Percentiles rank a stretch among this genome's conserved stretches.
These are phyloP conservation scores for Eruca vesicaria DNA, from an alignment of 441 rosid genomes.

Conservation along the genomic window DNA sequence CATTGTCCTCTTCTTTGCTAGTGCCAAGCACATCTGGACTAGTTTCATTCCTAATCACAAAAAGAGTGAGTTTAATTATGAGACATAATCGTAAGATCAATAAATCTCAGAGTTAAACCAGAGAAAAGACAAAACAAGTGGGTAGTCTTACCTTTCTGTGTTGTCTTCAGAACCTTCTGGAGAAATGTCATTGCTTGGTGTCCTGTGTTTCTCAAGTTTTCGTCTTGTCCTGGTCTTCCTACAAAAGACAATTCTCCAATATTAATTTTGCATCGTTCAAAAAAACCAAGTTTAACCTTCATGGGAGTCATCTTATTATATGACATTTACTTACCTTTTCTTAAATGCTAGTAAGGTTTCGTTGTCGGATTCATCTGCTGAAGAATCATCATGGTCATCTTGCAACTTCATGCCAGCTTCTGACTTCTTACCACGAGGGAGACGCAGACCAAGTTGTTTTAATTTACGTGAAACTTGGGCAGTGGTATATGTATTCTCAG, in stretches of 20 bases:
- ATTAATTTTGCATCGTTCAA: constrained; percentile 4
- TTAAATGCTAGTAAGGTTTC: constrained; percentile 71
- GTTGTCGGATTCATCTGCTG: constrained; percentile 46
- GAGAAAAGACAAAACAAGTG: neutral
- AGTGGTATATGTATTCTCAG: constrained; percentile 58
- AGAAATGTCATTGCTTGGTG: constrained; percentile 22
- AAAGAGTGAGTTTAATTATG: neutral
- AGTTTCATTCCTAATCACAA: constrained; percentile 22
- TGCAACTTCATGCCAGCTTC: constrained; percentile 44
- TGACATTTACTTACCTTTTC: constrained; percentile 47
- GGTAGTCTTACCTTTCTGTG: constrained; percentile 44
- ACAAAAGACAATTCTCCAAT: constrained; percentile 4
- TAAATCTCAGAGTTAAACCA: neutral
- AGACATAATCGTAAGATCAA: neutral
- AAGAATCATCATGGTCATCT: constrained; percentile 46
- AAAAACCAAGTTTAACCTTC: constrained; percentile 1
- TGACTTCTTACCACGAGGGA: constrained; percentile 45
- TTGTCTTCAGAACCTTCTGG: constrained; percentile 33
- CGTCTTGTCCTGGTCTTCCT: constrained; percentile 18
- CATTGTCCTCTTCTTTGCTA: constrained; percentile 25
- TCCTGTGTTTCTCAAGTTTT: constrained; percentile 31
- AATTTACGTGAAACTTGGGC: constrained; percentile 82
- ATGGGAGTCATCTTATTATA: neutral
- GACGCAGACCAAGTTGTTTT: constrained; percentile 77
- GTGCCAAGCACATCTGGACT: constrained; percentile 4